Base-by-base conservation (phyloP, 2,329 filamentous ascomycete genomes). In the Graphilbum ipis-grandicollis region DNA sequence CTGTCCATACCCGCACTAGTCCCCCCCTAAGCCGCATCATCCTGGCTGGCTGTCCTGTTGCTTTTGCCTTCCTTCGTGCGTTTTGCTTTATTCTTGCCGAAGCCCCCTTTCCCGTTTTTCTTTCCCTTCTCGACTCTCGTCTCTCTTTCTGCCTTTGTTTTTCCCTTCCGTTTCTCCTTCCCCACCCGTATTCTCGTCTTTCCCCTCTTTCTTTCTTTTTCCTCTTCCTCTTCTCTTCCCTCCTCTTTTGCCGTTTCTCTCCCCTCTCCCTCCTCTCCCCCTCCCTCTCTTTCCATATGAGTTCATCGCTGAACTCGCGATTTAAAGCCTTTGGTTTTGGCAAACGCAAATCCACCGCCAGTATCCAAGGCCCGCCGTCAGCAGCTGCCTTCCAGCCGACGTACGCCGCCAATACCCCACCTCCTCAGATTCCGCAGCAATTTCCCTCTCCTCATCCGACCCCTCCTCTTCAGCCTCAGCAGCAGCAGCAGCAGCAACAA, bases 271-370 rank as follows among this genome's bases (percentile, higher is more conserved):
- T 18, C 19, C 30, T 21, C 19, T 19, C 22, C 23, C 31, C 35
- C 25, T 26, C 34, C 15, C 19, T 36, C 15, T 22, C 21, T 38
- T 49, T 54, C 59, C 63, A 60, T 66, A 80, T 81, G 76, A 80
- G 71, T 69, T 81, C 26, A 28, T 28, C 75, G 68, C 71, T 80
- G 72, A 82, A 81, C 66, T 71, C 73, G 57, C 75, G 78, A 60
- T 73, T 83, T 58, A 80, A 81, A 67, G 71, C 71, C 67, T 69
- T 84, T 63, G 77, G 79, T 62, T 79, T 82, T 66, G 78, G 77
- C 62, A 82, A 80, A 71, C 76, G 79, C 60, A 80, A 75, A 66
- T 78, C 76, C 52, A 66, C 66, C 51, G 65, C 67, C 55, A 72
- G 66, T 57, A 69, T 71, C 50, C 65, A 68, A 39, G 44, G 41